Evolutionary conservation across 495 filamentous ascomycete genomes (phyloP).

Genomic region (Talaromyces liani): DNA sequence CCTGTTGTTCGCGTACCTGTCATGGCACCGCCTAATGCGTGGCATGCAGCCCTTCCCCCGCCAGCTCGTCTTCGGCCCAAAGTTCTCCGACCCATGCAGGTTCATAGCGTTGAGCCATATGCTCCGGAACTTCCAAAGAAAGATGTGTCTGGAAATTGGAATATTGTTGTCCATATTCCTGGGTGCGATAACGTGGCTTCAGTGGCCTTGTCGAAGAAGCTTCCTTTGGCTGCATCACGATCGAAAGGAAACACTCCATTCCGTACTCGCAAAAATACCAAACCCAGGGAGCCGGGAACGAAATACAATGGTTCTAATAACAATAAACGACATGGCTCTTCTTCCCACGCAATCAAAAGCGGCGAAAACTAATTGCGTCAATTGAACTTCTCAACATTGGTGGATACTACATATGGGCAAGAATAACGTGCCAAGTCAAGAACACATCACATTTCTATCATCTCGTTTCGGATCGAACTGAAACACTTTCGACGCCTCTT

Average conservation of each 20-base stretch:
- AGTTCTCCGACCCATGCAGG: constrained; percentile 30
- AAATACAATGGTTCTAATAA: constrained; percentile 7
- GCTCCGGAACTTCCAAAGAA: constrained; percentile 26
- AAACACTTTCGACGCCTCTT: not conserved
- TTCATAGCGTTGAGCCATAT: constrained; percentile 32
- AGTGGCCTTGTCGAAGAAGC: constrained; percentile 26
- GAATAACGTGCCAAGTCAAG: not conserved
- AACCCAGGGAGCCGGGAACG: constrained; percentile 23
- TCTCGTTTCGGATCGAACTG: not conserved
- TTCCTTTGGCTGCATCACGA: constrained; percentile 16
- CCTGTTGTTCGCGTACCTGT: constrained; percentile 61
- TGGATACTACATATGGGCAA: not conserved
- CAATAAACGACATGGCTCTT: constrained; percentile 6
- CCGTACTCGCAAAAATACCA: constrained; percentile 30
- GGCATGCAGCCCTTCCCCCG: constrained; percentile 36
- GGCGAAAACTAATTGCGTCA: not conserved
- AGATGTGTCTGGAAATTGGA: constrained; percentile 26
- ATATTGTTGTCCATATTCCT: constrained; percentile 28
- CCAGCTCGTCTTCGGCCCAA: constrained; percentile 26
- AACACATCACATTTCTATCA: not conserved
- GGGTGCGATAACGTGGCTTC: constrained; percentile 25
- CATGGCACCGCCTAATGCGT: constrained; percentile 47
- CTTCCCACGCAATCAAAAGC: not conserved
- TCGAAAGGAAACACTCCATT: constrained; percentile 22
- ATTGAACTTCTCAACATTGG: not conserved